Evolutionary conservation across 2,329 filamentous ascomycete species (phyloP).

Genomic region (Penicillium frequentans): DNA sequence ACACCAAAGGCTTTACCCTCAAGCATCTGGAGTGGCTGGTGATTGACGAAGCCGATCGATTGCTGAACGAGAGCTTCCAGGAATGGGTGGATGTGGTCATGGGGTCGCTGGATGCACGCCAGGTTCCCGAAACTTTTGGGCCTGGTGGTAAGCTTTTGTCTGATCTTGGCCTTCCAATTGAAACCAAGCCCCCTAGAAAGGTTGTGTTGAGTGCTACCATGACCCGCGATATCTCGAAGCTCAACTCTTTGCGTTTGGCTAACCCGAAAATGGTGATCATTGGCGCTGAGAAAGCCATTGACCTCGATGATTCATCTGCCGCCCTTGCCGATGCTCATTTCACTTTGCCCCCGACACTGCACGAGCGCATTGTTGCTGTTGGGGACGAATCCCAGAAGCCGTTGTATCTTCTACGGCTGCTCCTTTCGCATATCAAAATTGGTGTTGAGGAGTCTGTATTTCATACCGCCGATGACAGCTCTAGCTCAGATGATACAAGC

Average conservation of each 20-base stretch:
- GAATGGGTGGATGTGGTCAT: conserved; percentile 80
- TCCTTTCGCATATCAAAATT: conserved; percentile 49
- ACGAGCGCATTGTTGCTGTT: conserved; percentile 67
- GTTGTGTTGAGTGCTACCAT: conserved; percentile 89
- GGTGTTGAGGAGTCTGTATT: conserved; percentile 8
- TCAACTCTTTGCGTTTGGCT: conserved; percentile 70
- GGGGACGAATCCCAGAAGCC: conserved; percentile 73
- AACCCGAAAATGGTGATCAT: conserved; percentile 76
- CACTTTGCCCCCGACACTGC: conserved; percentile 62
- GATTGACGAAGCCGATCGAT: conserved; percentile 89
- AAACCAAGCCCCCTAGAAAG: conserved; percentile 63
- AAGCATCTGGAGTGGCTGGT: conserved; percentile 82
- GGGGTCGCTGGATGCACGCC: conserved; percentile 56
- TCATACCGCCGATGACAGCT: conserved; percentile 12
- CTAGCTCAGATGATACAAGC: conserved; percentile 30
- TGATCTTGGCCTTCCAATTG: conserved; percentile 38
- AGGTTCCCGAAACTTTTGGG: conserved; percentile 49
- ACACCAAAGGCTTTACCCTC: conserved; percentile 78
- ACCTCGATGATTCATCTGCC: conserved; percentile 18
- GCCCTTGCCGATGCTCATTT: conserved; percentile 41
- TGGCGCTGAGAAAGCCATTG: conserved; percentile 51
- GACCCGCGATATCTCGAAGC: conserved; percentile 78
- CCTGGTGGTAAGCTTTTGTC: conserved; percentile 33
- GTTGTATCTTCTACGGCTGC: conserved; percentile 76
- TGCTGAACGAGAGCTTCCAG: conserved; percentile 89